Evolutionary conservation across 2,329 filamentous ascomycete genomes (phyloP), one percentile per base, ranked within the genome.

Genomic region (Aspergillus arachidicola): DNA sequence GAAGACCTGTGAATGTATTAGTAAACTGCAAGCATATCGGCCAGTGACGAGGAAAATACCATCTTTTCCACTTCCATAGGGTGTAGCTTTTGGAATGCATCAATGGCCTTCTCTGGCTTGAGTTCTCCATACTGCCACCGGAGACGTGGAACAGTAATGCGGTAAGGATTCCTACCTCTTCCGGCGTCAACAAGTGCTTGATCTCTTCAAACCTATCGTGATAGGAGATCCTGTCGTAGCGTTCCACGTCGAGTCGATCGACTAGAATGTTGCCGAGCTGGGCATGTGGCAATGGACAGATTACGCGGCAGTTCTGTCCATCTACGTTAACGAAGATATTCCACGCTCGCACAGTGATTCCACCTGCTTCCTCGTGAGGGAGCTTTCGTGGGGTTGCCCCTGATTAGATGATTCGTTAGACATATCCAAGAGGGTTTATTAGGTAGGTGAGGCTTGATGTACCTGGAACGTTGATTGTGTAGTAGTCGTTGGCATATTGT

Each of bases 121-220:
- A 54, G 28, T 72, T 69, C 38, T 73, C 66, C 57, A 73, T 59
- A 10, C 58, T 62, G 1, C 69, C 74, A 6, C 72, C 75, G 1
- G 64, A 65, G 21, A 72, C 71, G 28, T 74, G 70, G 0, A 70
- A 68, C 0, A 77, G 59, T 0, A 75, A 64, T 0, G 72, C 68
- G 11, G 64, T 63, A 0, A 76, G 61, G 1, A 75, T 54, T 1
- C 61, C 69, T 26, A 63, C 59, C 48, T 76, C 73, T 6, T 76
- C 73, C 5, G 67, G 57, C 0, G 69, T 73, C 7, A 78, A 71
- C 14, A 69, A 66, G 28, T 74, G 63, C 30, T 69, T 70, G 51
- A 78, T 72, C 64, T 78, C 63, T 6, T 70, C 64, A 21, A 68
- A 43, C 3, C 76, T 59, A 58, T 75, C 72, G 7, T 64, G 66